Conservation (phyloP, 2,329 filamentous ascomycete species). For the Aquanectria penicillioides region DNA sequence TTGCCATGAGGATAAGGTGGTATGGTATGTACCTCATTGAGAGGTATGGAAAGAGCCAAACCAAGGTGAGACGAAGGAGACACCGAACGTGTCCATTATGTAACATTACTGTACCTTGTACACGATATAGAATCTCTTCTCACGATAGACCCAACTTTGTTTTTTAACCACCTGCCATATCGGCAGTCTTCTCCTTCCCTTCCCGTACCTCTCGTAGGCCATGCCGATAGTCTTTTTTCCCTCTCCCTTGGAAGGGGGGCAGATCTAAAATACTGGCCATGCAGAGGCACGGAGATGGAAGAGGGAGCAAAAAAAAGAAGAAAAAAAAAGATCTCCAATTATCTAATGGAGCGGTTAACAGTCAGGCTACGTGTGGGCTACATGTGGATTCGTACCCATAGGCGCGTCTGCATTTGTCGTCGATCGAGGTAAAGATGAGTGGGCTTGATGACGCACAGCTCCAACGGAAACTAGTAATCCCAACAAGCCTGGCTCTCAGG, state of each 20-base stretch:
- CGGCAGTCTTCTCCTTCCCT: too few species aligned
- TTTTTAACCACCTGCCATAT: too few species aligned
- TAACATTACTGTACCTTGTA: constrained; percentile 13
- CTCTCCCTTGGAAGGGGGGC: too few species aligned
- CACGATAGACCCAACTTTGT: constrained; percentile 24
- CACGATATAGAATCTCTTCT: constrained; percentile 38
- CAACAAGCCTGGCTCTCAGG: neutral
- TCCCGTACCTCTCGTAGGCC: too few species aligned
- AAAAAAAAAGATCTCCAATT: neutral
- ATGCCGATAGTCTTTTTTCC: too few species aligned
- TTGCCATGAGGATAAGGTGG: too few species aligned
- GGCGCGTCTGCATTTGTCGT: neutral
- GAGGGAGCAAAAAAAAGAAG: neutral
- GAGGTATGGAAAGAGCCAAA: too few species aligned
- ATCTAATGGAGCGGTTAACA: neutral
- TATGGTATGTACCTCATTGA: too few species aligned
- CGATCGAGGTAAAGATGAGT: neutral
- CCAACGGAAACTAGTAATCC: neutral
- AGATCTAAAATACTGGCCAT: too few species aligned
- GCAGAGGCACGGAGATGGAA: too few species aligned
- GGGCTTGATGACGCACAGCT: constrained; percentile 11
- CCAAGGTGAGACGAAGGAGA: constrained; percentile 16
- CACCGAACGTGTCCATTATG: constrained; percentile 15
- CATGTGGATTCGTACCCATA: too few species aligned
- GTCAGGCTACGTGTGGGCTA: constrained; percentile 11